phyloP scores from a whole-genome alignment of 768 basidiomycete species.

The Terana coerulea region DNA sequence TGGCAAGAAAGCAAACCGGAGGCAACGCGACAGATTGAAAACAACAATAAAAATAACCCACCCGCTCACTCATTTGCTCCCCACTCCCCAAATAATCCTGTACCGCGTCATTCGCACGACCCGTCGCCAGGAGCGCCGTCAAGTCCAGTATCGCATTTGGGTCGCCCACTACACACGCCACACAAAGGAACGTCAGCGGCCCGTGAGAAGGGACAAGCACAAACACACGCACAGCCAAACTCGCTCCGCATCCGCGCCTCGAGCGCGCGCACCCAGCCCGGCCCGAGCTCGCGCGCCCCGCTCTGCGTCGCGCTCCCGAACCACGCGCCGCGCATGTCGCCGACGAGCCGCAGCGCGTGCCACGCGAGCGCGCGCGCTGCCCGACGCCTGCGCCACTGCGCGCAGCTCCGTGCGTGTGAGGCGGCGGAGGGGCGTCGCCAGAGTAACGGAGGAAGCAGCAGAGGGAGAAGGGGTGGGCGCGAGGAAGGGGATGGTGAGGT shows the following conservation, averaged over 20 bases:
- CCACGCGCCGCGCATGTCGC: constrained; percentile 73
- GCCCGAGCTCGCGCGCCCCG: constrained; percentile 71
- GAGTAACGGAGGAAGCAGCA: constrained; percentile 42
- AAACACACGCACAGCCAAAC: constrained; percentile 49
- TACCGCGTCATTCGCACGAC: constrained; percentile 66
- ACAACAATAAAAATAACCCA: no score
- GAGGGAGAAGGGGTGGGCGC: no score
- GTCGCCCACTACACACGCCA: constrained; percentile 43
- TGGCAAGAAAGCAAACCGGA: no score
- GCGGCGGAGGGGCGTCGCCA: constrained; percentile 61
- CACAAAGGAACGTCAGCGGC: not conserved
- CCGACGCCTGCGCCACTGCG: constrained; percentile 48
- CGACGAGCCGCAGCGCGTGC: constrained; percentile 66
- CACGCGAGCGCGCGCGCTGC: constrained; percentile 49
- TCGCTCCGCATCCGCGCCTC: constrained; percentile 63
- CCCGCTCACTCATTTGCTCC: constrained; percentile 81
- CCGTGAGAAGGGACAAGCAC: constrained; percentile 9
- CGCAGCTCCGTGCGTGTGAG: no score
- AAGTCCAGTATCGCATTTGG: constrained; percentile 68
- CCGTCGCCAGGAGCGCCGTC: constrained; percentile 65
- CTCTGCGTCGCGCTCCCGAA: constrained; percentile 60
- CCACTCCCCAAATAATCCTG: constrained; percentile 72
- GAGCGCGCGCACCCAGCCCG: constrained; percentile 65
- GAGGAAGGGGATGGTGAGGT: not conserved
- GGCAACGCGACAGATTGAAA: no score